A percentile compares a stretch with the other conserved stretches of the same genome.
phyloP scores from a whole-genome alignment of 2,329 filamentous ascomycete genomes.

The Fusarium humuli region DNA sequence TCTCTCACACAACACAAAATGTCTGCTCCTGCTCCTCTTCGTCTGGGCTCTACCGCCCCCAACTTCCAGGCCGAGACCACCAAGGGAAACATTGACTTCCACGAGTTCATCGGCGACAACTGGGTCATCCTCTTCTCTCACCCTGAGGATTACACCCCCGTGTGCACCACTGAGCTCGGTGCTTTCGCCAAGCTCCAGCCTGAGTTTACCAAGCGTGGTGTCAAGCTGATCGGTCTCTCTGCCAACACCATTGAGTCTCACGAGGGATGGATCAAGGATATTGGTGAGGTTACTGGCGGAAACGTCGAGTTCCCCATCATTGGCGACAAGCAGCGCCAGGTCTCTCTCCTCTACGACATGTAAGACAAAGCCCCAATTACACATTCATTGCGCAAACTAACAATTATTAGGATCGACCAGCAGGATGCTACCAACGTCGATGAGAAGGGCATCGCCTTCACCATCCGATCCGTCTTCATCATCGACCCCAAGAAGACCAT shows the following conservation, averaged over 20 bases:
- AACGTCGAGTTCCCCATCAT: slow-evolving; percentile 83
- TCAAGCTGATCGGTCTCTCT: slow-evolving; percentile 91
- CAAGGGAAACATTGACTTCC: slow-evolving; percentile 81
- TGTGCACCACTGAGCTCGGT: slow-evolving; percentile 95
- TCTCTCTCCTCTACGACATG: slow-evolving; percentile 84
- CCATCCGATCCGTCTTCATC: slow-evolving; percentile 93
- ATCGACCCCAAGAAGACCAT: slow-evolving; percentile 96
- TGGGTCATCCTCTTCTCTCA: slow-evolving; percentile 89
- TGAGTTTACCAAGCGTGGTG: slow-evolving; percentile 86
- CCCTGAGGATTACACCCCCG: slow-evolving; percentile 91
- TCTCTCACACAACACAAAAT: slow-evolving; percentile 36
- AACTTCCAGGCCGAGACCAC: slow-evolving; percentile 89
- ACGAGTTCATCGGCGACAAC: slow-evolving; percentile 81
- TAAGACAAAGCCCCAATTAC: slow-evolving; percentile 51
- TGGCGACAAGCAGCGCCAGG: slow-evolving; percentile 80
- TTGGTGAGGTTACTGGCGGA: slow-evolving; percentile 79
- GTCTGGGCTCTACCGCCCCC: slow-evolving; percentile 75
- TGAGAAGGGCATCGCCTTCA: slow-evolving; percentile 86
- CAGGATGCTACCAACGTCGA: slow-evolving; percentile 86
- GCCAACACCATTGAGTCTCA: slow-evolving; percentile 89
- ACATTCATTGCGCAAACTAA: background rate
- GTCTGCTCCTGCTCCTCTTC: slow-evolving; percentile 59
- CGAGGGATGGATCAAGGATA: slow-evolving; percentile 91
- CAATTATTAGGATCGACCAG: slow-evolving; percentile 73
- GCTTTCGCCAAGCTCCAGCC: slow-evolving; percentile 90